Evolutionary conservation across 2,329 filamentous ascomycete species (phyloP).

Genomic region (Verticillium tricorpus): DNA sequence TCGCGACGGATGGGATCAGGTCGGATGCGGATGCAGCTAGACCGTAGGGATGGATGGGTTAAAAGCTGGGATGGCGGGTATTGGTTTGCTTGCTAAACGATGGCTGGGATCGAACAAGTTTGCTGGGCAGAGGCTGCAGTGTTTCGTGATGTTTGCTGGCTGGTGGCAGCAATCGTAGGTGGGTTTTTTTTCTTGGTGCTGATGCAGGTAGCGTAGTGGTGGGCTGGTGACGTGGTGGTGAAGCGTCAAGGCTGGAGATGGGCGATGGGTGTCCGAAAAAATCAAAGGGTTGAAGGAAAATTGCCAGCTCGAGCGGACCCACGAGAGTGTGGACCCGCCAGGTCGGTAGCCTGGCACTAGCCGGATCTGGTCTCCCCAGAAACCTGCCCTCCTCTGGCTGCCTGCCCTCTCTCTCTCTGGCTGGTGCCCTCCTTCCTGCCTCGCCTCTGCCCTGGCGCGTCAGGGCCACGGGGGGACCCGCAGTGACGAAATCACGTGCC

Average conservation of each 20-base stretch:
- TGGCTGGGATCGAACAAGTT: conserved; percentile 5
- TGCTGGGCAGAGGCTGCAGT: conserved; percentile 3
- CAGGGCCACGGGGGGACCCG: too few species aligned
- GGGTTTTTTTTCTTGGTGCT: neutral
- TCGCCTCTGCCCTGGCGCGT: too few species aligned
- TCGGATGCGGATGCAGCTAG: neutral
- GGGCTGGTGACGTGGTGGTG: neutral
- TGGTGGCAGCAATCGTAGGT: neutral
- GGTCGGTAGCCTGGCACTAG: neutral
- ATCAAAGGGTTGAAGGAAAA: conserved; percentile 16
- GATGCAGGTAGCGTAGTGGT: neutral
- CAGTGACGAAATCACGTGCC: neutral
- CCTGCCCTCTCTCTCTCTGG: too few species aligned
- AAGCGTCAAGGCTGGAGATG: neutral
- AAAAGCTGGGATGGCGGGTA: neutral
- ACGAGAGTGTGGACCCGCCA: neutral
- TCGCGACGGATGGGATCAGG: neutral
- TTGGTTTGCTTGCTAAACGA: conserved; percentile 13
- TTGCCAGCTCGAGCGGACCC: conserved; percentile 11
- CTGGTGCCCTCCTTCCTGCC: too few species aligned
- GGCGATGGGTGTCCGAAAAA: conserved; percentile 10
- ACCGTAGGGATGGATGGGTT: neutral
- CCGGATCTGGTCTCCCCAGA: neutral
- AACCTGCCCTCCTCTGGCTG: neutral
- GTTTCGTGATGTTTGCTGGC: neutral